Evolutionary conservation across 192 early-diverging fungal species (phyloP).

Genomic region (Lobosporangium transversale): DNA sequence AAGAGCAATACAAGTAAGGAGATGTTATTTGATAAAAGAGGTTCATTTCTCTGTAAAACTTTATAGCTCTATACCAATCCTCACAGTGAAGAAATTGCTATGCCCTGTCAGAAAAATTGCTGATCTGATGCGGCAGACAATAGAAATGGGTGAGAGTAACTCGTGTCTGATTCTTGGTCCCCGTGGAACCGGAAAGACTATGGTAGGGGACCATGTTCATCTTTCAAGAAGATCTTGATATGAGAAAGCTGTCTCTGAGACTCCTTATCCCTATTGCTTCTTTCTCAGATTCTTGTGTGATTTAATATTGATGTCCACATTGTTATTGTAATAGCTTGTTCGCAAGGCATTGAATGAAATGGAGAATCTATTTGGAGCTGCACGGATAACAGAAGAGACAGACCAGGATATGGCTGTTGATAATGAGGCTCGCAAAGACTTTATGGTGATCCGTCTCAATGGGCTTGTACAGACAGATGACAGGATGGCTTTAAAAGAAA

Average conservation of each 20-base stretch:
- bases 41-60: not conserved
- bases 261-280: too few species aligned
- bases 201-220: too few species aligned
- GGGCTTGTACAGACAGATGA: constrained; percentile 87
- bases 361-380: constrained; percentile 22
- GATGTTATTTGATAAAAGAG: not conserved
- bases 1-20: constrained; percentile 58
- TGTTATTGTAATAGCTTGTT: constrained; percentile 52
- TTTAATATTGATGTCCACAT: too few species aligned
- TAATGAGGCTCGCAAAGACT: constrained; percentile 45
- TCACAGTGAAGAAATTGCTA: not conserved
- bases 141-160: constrained; percentile 82
- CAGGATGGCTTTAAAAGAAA: constrained; percentile 80
- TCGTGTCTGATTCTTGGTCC: constrained; percentile 86
- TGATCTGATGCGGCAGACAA: constrained; percentile 68
- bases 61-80: not conserved
- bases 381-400: not conserved
- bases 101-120: constrained; percentile 55
- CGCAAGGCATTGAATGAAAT: constrained; percentile 54
- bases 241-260: too few species aligned
- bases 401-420: constrained; percentile 22
- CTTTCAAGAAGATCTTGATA: too few species aligned
- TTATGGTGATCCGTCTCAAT: constrained; percentile 76
- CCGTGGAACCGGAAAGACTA: constrained; percentile 64
- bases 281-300: too few species aligned